phyloP scores from a whole-genome alignment of 805 yeast genomes.

The Lachancea waltii region DNA sequence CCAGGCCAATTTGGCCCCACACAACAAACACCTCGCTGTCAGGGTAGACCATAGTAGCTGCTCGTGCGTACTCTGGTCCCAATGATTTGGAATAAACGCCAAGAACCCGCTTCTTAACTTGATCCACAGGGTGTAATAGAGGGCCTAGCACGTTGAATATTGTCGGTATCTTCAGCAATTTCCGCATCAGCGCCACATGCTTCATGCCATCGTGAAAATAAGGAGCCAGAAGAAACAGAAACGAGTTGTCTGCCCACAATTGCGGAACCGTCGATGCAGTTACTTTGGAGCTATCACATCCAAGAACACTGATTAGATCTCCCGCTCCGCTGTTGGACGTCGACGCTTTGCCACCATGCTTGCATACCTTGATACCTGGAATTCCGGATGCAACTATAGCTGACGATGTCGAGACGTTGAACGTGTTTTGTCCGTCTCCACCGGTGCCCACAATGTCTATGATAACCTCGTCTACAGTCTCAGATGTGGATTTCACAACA shows the following conservation, averaged over 20 bases:
- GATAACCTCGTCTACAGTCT: slow-evolving; percentile 47
- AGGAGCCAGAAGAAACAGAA: slow-evolving; percentile 85
- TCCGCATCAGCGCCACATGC: slow-evolving; percentile 69
- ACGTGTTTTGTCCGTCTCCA: slow-evolving; percentile 96
- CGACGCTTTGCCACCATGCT: slow-evolving; percentile 97
- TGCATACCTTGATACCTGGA: slow-evolving; percentile 62
- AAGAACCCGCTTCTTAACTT: slow-evolving; percentile 65
- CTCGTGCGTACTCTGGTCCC: slow-evolving; percentile 80
- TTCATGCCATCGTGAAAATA: slow-evolving; percentile 91
- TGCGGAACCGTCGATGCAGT: slow-evolving; percentile 53
- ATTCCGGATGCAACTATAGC: slow-evolving; percentile 94
- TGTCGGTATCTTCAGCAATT: slow-evolving; percentile 79
- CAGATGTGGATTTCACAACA: slow-evolving; percentile 38
- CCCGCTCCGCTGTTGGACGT: slow-evolving; percentile 93
- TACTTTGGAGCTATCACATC: slow-evolving; percentile 72
- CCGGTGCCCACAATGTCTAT: slow-evolving; percentile 96
- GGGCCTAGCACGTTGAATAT: slow-evolving; percentile 95
- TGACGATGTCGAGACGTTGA: slow-evolving; percentile 90
- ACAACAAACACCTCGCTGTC: slow-evolving; percentile 68
- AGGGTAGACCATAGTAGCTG: slow-evolving; percentile 53
- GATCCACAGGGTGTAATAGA: slow-evolving; percentile 80
- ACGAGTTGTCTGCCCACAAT: slow-evolving; percentile 38
- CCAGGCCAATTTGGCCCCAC: slow-evolving; percentile 87
- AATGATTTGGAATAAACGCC: slow-evolving; percentile 81
- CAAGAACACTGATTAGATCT: slow-evolving; percentile 74